phyloP scores from a whole-genome alignment of 768 basidiomycete species.

The Rickenella mellea region DNA sequence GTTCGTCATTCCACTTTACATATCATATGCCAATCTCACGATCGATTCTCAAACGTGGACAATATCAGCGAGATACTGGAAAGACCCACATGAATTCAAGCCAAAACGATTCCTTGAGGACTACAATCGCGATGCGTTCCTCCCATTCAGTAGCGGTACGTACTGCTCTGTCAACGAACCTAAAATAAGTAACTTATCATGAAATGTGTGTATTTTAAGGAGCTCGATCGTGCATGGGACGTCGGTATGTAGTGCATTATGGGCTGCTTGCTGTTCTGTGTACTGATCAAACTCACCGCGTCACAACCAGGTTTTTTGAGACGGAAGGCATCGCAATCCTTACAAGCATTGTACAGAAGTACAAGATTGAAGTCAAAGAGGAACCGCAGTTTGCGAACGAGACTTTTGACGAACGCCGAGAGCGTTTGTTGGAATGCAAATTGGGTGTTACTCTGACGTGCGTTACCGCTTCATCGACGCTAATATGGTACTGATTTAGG shows the following conservation, averaged over 20 bases:
- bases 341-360: constrained; percentile 35
- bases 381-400: constrained; percentile 39
- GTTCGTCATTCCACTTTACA: not conserved
- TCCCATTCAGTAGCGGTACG: constrained; percentile 19
- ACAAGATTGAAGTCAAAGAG: constrained; percentile 38
- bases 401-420: constrained; percentile 35
- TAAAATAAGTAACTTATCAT: too few species aligned
- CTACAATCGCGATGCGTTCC: constrained; percentile 23
- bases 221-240: constrained; percentile 35
- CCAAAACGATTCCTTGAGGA: constrained; percentile 24
- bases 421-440: constrained; percentile 26
- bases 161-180: too few species aligned
- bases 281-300: constrained; percentile 18
- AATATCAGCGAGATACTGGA: constrained; percentile 42
- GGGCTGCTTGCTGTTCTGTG: not conserved
- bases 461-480: constrained; percentile 12
- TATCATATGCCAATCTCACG: not conserved
- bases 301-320: constrained; percentile 27
- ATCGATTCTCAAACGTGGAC: not conserved
- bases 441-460: constrained; percentile 36
- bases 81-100: constrained; percentile 38
- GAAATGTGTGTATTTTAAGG: too few species aligned
- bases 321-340: constrained; percentile 41
- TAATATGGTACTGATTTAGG: not conserved
- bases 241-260: constrained; percentile 21